These are phyloP conservation scores for Zygosaccharomyces rouxii DNA, from an alignment of 805 yeast genomes.

Conservation along the genomic window DNA sequence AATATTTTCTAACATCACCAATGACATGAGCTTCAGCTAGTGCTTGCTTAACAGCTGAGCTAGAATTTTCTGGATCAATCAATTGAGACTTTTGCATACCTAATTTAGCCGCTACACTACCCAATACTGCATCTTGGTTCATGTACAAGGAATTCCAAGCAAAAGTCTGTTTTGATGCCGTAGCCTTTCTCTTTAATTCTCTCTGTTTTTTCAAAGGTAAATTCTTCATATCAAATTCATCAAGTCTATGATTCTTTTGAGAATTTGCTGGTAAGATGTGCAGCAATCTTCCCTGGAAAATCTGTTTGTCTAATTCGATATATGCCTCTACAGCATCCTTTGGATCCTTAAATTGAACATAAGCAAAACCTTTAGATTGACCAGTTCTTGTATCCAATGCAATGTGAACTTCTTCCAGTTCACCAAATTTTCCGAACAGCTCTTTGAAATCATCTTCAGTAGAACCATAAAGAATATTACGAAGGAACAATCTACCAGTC, in stretches of 20 bases:
- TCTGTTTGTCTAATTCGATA: constrained; percentile 70
- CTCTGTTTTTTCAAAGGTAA: constrained; percentile 89
- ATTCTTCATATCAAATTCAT: constrained; percentile 86
- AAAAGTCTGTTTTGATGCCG: constrained; percentile 81
- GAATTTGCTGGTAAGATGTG: constrained; percentile 85
- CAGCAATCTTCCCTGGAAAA: constrained; percentile 88
- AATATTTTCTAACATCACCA: constrained; percentile 83
- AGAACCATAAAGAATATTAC: constrained; percentile 79
- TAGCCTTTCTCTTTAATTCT: constrained; percentile 75
- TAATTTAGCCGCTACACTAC: constrained; percentile 77
- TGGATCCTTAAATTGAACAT: constrained; percentile 63
- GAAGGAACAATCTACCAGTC: constrained; percentile 80
- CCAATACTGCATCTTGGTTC: constrained; percentile 88
- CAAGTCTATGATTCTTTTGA: constrained; percentile 76
- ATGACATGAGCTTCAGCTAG: constrained; percentile 95
- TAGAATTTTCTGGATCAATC: constrained; percentile 80
- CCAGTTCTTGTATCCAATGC: constrained; percentile 90
- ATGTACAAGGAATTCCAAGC: constrained; percentile 93
- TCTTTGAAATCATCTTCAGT: constrained; percentile 71
- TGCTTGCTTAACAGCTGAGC: constrained; percentile 93
- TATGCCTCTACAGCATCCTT: constrained; percentile 76
- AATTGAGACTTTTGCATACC: constrained; percentile 81
- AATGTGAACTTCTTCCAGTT: constrained; percentile 81
- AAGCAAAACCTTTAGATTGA: constrained; percentile 88
- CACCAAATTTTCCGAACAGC: constrained; percentile 65